Evolutionary conservation across 371 early-diverging fungal genomes (phyloP).

Genomic region (Synchytrium microbalum): DNA sequence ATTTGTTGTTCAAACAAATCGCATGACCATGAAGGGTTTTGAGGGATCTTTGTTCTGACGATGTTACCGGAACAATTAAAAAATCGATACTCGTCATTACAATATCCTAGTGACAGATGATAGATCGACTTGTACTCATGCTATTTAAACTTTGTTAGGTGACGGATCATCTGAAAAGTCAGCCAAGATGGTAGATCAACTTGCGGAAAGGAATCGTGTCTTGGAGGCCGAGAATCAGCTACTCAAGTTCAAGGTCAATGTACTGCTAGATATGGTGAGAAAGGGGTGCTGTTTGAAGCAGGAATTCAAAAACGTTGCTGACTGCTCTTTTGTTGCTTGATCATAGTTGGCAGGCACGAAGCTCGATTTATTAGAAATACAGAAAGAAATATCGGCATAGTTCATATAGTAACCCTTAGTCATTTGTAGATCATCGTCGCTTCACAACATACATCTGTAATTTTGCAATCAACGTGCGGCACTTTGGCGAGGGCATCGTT

Average conservation of each 20-base stretch:
- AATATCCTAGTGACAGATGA: no score
- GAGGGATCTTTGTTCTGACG: not conserved
- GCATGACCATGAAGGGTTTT: not conserved
- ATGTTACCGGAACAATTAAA: not conserved
- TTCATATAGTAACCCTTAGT: no score
- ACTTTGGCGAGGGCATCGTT: no score
- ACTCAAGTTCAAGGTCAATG: conserved; percentile 25
- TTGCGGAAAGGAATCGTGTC: conserved; percentile 21
- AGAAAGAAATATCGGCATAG: not conserved
- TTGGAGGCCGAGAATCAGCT: conserved; percentile 36
- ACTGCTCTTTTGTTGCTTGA: no score
- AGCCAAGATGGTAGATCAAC: conserved; percentile 11
- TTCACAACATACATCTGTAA: no score
- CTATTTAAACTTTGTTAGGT: no score
- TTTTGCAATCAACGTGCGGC: no score
- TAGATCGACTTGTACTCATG: no score
- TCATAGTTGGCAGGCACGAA: not conserved
- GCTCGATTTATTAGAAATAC: not conserved
- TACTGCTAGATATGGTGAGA: conserved; percentile 31
- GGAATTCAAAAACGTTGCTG: no score
- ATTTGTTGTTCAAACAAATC: not conserved
- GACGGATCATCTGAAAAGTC: not conserved
- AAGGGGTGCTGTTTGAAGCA: no score
- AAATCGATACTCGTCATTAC: no score
- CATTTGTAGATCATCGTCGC: no score